Evolutionary conservation across 208 protist genomes (phyloP).

Genomic region (Acanthamoeba comandoni): DNA sequence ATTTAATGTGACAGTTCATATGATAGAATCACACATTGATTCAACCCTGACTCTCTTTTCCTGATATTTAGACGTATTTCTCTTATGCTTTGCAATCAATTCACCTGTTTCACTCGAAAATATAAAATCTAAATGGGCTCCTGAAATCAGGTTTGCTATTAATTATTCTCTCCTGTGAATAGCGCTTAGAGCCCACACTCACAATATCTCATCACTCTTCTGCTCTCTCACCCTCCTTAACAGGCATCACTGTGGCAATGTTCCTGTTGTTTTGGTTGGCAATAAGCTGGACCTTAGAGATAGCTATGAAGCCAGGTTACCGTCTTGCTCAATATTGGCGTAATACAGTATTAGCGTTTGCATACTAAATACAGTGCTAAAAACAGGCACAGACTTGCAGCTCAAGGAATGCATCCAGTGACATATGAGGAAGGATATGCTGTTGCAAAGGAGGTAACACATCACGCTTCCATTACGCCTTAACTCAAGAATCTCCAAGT

Average conservation of each 20-base stretch:
- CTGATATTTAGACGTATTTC: conserved; percentile 34
- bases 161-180: too few relatives aligned
- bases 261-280: conserved; percentile 83
- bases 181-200: too few relatives aligned
- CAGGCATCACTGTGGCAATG: conserved; percentile 66
- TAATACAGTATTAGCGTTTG: too few relatives aligned
- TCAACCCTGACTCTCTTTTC: too few relatives aligned
- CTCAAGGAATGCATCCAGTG: background rate
- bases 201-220: background rate
- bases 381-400: background rate
- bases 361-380: too few relatives aligned
- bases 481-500: too few relatives aligned
- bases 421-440: conserved; percentile 1
- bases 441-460: conserved; percentile 40
- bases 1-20: too few relatives aligned
- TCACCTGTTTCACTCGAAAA: conserved; percentile 28
- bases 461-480: too few relatives aligned
- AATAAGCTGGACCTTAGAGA: conserved; percentile 86
- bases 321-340: too few relatives aligned
- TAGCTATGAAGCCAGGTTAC: conserved; percentile 82
- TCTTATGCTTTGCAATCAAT: conserved; percentile 20
- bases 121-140: background rate
- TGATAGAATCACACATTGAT: too few relatives aligned
- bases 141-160: conserved; percentile 45
- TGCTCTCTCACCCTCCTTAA: background rate